These are phyloP conservation scores for Neofusicoccum laricinum DNA, from an alignment of 2,329 filamentous ascomycete genomes.

Conservation along the genomic window DNA sequence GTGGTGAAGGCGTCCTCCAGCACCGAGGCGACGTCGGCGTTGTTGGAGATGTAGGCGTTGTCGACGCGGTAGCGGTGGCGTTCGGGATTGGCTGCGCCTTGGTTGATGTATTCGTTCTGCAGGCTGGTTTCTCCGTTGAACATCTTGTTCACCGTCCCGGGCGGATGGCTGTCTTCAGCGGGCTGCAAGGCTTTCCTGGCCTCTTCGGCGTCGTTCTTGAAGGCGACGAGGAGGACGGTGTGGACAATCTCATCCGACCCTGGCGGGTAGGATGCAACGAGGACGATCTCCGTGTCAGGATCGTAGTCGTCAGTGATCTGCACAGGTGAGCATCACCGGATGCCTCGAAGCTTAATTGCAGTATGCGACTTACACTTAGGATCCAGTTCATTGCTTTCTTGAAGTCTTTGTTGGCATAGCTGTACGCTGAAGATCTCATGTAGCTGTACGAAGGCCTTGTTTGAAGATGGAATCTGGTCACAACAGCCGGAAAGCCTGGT, in stretches of 20 bases:
- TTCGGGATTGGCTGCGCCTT: slow-evolving; percentile 48
- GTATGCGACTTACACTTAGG: slow-evolving; percentile 33
- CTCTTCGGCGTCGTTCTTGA: slow-evolving; percentile 37
- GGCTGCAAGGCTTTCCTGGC: slow-evolving; percentile 36
- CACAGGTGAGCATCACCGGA: neutral
- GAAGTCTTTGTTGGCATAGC: slow-evolving; percentile 48
- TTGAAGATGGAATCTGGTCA: slow-evolving; percentile 51
- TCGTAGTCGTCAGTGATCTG: slow-evolving; percentile 33
- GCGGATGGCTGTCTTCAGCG: slow-evolving; percentile 39
- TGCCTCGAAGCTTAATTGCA: no score
- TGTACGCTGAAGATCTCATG: slow-evolving; percentile 41
- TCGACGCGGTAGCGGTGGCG: slow-evolving; percentile 50
- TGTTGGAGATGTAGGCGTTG: slow-evolving; percentile 51
- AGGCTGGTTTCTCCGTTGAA: slow-evolving; percentile 44
- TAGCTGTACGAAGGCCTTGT: slow-evolving; percentile 26
- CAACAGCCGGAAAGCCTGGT: slow-evolving; percentile 52
- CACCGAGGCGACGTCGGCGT: slow-evolving; percentile 44
- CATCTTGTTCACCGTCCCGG: slow-evolving; percentile 35
- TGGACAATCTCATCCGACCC: slow-evolving; percentile 28
- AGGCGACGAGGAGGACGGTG: slow-evolving; percentile 41
- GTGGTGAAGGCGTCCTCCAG: slow-evolving; percentile 33
- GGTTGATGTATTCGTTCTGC: slow-evolving; percentile 41
- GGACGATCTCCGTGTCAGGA: slow-evolving; percentile 41
- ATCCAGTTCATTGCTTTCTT: slow-evolving; percentile 49
- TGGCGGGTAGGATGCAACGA: slow-evolving; percentile 32